Percentiles rank a stretch among this genome's conserved stretches.
These are phyloP conservation scores for Xylaria digitata DNA, from an alignment of 2,329 filamentous ascomycete genomes.

Conservation along the genomic window DNA sequence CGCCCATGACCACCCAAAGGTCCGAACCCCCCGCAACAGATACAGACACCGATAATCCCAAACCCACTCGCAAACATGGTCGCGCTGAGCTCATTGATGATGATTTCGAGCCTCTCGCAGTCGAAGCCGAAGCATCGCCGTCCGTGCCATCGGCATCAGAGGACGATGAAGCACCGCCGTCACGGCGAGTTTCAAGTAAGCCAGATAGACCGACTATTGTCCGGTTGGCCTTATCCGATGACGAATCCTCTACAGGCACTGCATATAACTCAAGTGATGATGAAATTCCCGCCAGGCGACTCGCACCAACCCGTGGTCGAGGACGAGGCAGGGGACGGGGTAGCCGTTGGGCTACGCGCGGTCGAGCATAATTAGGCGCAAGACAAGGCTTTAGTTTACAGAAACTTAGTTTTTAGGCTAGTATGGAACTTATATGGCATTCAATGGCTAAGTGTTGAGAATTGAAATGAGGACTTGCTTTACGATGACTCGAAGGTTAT, in stretches of 20 bases:
- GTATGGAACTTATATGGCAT: not conserved
- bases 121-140: slow-evolving; percentile 32
- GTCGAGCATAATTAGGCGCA: slow-evolving; percentile 56
- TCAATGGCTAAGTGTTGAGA: not conserved
- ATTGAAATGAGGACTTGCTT: not conserved
- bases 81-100: slow-evolving; percentile 43
- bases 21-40: slow-evolving; percentile 9
- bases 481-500: not conserved
- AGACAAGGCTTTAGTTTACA: not conserved
- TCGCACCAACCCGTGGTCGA: slow-evolving; percentile 58
- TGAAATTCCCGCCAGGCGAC: slow-evolving; percentile 32
- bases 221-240: slow-evolving; percentile 37
- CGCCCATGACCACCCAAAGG: slow-evolving; percentile 22
- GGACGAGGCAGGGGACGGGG: slow-evolving; percentile 35
- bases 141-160: slow-evolving; percentile 38
- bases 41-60: slow-evolving; percentile 24
- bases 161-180: slow-evolving; percentile 20
- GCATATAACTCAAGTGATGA: slow-evolving; percentile 36
- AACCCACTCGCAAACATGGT: slow-evolving; percentile 32
- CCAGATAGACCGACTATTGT: slow-evolving; percentile 43
- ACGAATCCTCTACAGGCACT: slow-evolving; percentile 39
- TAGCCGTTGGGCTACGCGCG: slow-evolving; percentile 34
- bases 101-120: slow-evolving; percentile 41
- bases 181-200: slow-evolving; percentile 29
- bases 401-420: not conserved